These are phyloP conservation scores for Alliaria petiolata DNA, from an alignment of 345 rosid genomes.

Conservation along the genomic window DNA sequence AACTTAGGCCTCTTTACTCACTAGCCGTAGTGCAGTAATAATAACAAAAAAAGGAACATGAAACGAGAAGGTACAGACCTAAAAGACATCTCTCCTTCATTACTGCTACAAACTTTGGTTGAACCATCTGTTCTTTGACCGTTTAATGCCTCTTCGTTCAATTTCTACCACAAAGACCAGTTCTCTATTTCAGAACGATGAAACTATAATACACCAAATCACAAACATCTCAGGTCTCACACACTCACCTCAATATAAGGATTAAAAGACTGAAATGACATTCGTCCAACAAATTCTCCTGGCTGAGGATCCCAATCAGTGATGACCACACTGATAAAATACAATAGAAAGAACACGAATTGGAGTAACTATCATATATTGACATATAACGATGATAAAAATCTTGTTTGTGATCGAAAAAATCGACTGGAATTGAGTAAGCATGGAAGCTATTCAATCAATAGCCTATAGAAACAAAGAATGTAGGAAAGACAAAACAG, in stretches of 20 bases:
- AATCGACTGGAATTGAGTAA: no score
- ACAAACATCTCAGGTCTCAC: conserved; percentile 10
- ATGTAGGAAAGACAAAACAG: no score
- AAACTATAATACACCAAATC: conserved; percentile 7
- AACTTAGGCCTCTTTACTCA: not conserved
- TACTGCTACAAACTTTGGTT: conserved; percentile 31
- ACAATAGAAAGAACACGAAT: not conserved
- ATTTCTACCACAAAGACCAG: conserved; percentile 53
- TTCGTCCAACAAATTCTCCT: conserved; percentile 62
- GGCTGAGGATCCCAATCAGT: conserved; percentile 86
- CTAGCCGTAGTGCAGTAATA: not conserved
- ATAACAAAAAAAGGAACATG: no score
- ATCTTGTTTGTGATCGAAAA: no score
- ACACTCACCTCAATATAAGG: conserved; percentile 72
- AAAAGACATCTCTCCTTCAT: conserved; percentile 28
- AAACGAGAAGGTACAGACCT: conserved; percentile 34
- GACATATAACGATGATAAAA: no score
- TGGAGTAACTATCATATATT: no score
- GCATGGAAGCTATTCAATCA: no score
- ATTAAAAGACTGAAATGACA: conserved; percentile 81
- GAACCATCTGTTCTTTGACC: conserved; percentile 33
- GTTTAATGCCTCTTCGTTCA: conserved; percentile 48
- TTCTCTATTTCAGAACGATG: conserved; percentile 19
- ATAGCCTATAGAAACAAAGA: no score
- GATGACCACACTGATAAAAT: conserved; percentile 50